Evolutionary conservation across 2,329 filamentous ascomycete species (phyloP).

Genomic region (Tolypocladium album): DNA sequence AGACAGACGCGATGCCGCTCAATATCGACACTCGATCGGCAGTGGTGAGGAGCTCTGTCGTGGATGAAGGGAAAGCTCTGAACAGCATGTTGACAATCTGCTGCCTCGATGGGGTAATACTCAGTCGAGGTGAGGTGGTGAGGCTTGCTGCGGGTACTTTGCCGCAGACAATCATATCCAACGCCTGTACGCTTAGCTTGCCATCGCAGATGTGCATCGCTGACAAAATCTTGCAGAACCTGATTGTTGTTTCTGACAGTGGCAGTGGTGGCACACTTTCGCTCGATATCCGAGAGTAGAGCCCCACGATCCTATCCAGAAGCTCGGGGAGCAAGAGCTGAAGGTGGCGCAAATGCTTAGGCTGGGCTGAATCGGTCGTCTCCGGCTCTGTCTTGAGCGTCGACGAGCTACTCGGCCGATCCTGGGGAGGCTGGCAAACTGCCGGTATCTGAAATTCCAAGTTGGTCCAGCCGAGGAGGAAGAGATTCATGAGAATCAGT

Average conservation of each 20-base stretch:
- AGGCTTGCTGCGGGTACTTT: slow-evolving; percentile 38
- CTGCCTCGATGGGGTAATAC: slow-evolving; percentile 45
- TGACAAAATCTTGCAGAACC: slow-evolving; percentile 60
- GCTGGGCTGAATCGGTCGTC: slow-evolving; percentile 30
- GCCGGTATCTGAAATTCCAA: slow-evolving; percentile 70
- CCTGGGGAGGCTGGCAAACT: slow-evolving; percentile 40
- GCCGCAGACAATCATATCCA: slow-evolving; percentile 57
- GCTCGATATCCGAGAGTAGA: slow-evolving; percentile 61
- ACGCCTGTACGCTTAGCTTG: slow-evolving; percentile 44
- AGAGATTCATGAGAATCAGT: slow-evolving; percentile 68
- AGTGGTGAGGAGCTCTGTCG: slow-evolving; percentile 56
- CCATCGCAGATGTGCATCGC: slow-evolving; percentile 57
- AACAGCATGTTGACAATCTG: slow-evolving; percentile 57
- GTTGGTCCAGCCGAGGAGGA: slow-evolving; percentile 76
- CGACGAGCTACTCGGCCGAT: slow-evolving; percentile 28
- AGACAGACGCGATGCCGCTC: slow-evolving; percentile 77
- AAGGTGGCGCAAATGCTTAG: slow-evolving; percentile 42
- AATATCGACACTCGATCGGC: slow-evolving; percentile 71
- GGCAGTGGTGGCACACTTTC: slow-evolving; percentile 63
- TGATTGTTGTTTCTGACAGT: slow-evolving; percentile 61
- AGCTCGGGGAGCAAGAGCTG: slow-evolving; percentile 59
- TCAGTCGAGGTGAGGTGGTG: slow-evolving; percentile 43
- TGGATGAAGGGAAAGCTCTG: slow-evolving; percentile 57
- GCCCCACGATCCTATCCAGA: slow-evolving; percentile 59
- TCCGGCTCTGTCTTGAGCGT: slow-evolving; percentile 16